These are phyloP conservation scores for Solanum acaule DNA, from an alignment of 257 asterid species.

Conservation along the genomic window DNA sequence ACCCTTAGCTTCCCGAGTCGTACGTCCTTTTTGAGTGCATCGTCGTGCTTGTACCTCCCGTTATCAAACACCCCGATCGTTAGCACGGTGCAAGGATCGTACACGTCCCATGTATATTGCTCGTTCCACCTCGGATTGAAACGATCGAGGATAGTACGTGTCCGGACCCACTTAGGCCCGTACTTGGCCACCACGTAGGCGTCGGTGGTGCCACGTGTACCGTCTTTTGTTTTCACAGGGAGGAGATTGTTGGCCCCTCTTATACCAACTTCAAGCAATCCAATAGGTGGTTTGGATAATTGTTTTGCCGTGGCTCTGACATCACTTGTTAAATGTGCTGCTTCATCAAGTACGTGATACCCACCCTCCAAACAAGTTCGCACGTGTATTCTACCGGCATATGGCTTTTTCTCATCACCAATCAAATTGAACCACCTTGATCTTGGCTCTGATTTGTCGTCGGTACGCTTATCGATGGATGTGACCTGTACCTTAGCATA, in stretches of 20 bases:
- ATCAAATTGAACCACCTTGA: slow-evolving; percentile 81
- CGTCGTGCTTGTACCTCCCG: slow-evolving; percentile 60
- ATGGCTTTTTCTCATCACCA: slow-evolving; percentile 29
- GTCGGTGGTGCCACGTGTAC: slow-evolving; percentile 77
- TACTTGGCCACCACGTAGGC: slow-evolving; percentile 83
- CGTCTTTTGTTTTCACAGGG: slow-evolving; percentile 77
- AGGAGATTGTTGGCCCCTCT: slow-evolving; percentile 72
- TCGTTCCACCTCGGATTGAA: slow-evolving; percentile 88
- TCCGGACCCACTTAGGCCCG: slow-evolving; percentile 89
- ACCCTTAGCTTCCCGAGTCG: slow-evolving; percentile 76
- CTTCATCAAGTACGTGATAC: slow-evolving; percentile 94
- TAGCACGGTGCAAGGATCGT: slow-evolving; percentile 81
- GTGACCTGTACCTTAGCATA: slow-evolving; percentile 56
- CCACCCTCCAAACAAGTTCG: slow-evolving; percentile 80
- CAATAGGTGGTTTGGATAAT: slow-evolving; percentile 67
- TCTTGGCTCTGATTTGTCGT: slow-evolving; percentile 67
- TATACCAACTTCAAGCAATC: slow-evolving; percentile 73
- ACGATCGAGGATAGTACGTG: slow-evolving; percentile 74
- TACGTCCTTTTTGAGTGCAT: slow-evolving; percentile 40
- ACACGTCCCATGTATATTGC: slow-evolving; percentile 92
- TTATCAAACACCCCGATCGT: slow-evolving; percentile 82
- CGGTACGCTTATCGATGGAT: slow-evolving; percentile 65
- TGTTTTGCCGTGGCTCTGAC: slow-evolving; percentile 76
- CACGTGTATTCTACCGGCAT: slow-evolving; percentile 81
- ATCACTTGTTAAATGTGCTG: slow-evolving; percentile 86